Base-by-base conservation (phyloP, 495 filamentous ascomycete species). In the Neurospora sp. region DNA sequence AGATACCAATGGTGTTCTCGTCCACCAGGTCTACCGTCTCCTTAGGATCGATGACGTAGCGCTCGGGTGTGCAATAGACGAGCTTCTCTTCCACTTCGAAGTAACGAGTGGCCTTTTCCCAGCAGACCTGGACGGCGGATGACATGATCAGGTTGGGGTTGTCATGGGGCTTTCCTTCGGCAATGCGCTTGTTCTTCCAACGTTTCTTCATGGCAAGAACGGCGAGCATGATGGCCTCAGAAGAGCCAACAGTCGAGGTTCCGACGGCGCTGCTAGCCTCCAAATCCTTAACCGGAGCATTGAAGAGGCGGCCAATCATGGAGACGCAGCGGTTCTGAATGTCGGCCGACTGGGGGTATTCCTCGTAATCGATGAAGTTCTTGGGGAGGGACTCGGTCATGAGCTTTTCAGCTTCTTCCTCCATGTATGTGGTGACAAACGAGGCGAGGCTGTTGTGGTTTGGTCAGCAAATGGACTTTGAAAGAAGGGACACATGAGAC, bases 1-100 rank as follows among this genome's bases (percentile, higher is more conserved):
- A 97, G 78, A 97, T 97, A 72, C 94, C 94, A 78, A 97, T 96
- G 8, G 94, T 97, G 81, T 97, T 97, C 86, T 97, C 94, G 75
- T 97, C 94, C 6, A 97, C 88, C n/a, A 96, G 81, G 71, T 91
- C 85, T 35, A 97, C 92, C 1, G 93, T 91, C 84, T 95, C 84
- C 77, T 90, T 83, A 10, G 94, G 94, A 81, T 97, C 94, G 78
- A 97, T 95, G 44, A 96, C 92, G 78, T 88, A 97, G 74, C 94
- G 91, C 7, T 91, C 88, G 18, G 88, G 84, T 3, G 92, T 93
- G 83, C 94, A 97, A 84, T 91, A 96, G 70, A 95, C 92, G 73
- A 93, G 92, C 80, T 90, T 91, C 85, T 97, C 94, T 79, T 97
- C 94, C 62, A 96, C 87, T 74, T 97, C 94, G 76, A 97, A 96